Evolutionary conservation across 2,329 filamentous ascomycete species (phyloP), one percentile per base, ranked within the genome.

Genomic region (Aspergillus latus): DNA sequence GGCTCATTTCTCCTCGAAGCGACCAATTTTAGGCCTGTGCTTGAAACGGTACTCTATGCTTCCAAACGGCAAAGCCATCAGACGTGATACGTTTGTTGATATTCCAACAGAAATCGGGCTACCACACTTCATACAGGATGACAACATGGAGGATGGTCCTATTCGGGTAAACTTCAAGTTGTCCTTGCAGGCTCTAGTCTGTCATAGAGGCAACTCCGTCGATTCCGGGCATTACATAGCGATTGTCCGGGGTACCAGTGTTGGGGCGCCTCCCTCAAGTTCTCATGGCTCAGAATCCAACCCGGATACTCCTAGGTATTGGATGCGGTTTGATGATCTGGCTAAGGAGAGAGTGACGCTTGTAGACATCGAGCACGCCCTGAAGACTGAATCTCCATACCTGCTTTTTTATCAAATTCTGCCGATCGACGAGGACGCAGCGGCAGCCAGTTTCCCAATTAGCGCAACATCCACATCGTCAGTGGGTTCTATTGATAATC

Each of bases 281-380:
- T 66, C 65, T 3, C 63, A 62, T 52, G 65, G 63, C 28, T 59
- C 62, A 9, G 64, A 69, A 16, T 63, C 69, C 11, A 63, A 64
- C 10, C 81, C 85, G 54, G 89, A 91, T 64, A 80, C 87, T 57
- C 84, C 88, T 59, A 85, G 88, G 10, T 84, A 87, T 61, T 99
- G 94, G 94, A 86, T 96, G 70, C 88, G 87, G 37, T 97, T 96
- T 65, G 94, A 99, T 68, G 94, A 99, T 70, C 78, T 97, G n/a
- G 77, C 84, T 0, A 78, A 83, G 36, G 81, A 86, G 54, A 84
- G 93, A 28, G 88, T 97, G 2, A 82, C 81, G 0, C 82, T 88
- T 54, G 86, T 97, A 48, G 85, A 95, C 66, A 88, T 97, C 60
- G 87, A 89, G 59, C 76, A 88, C 63, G 88, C 90, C 0, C 76